Percentiles rank a stretch among this genome's conserved stretches.
These are phyloP conservation scores for Astrothelium subdiscretum DNA, from an alignment of 495 filamentous ascomycete species.

Conservation along the genomic window DNA sequence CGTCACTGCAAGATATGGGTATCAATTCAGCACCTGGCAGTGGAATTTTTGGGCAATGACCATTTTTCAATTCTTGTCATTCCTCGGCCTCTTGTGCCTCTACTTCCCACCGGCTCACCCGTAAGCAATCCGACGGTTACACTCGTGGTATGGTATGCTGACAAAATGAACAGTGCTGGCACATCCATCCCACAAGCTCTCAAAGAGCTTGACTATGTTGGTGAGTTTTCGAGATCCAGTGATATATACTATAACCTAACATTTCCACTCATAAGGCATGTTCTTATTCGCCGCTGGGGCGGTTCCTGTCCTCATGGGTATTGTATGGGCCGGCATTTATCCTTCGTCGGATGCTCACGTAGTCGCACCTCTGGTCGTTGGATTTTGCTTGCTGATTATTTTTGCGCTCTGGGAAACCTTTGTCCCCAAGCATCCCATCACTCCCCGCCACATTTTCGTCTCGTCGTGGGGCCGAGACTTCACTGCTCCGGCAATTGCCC, in stretches of 20 bases:
- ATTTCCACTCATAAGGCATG: background rate
- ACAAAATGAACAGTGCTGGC: background rate
- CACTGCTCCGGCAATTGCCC: conserved; percentile 18
- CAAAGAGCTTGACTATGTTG: conserved; percentile 11
- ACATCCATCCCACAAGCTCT: conserved; percentile 1
- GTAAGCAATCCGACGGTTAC: background rate
- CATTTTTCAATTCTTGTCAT: conserved; percentile 7
- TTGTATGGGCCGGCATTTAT: conserved; percentile 6
- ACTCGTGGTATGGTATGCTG: background rate
- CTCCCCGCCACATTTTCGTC: conserved; percentile 19
- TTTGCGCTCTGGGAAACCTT: conserved; percentile 22
- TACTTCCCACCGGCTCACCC: conserved; percentile 13
- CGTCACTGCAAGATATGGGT: conserved; percentile 22
- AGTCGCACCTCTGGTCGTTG: conserved; percentile 10
- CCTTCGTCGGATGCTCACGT: conserved; percentile 4
- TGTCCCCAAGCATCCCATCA: conserved; percentile 16
- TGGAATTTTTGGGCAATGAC: conserved; percentile 9
- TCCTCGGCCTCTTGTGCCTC: conserved; percentile 3
- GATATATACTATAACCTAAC: background rate
- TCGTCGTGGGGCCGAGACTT: conserved; percentile 17
- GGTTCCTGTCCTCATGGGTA: conserved; percentile 5
- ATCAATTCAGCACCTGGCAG: conserved; percentile 13
- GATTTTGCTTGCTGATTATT: conserved; percentile 12
- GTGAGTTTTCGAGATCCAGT: background rate
- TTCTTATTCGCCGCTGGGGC: conserved; percentile 1